These are phyloP conservation scores for Basipetospora sp. DNA, from an alignment of 2,329 filamentous ascomycete genomes.

Conservation along the genomic window DNA sequence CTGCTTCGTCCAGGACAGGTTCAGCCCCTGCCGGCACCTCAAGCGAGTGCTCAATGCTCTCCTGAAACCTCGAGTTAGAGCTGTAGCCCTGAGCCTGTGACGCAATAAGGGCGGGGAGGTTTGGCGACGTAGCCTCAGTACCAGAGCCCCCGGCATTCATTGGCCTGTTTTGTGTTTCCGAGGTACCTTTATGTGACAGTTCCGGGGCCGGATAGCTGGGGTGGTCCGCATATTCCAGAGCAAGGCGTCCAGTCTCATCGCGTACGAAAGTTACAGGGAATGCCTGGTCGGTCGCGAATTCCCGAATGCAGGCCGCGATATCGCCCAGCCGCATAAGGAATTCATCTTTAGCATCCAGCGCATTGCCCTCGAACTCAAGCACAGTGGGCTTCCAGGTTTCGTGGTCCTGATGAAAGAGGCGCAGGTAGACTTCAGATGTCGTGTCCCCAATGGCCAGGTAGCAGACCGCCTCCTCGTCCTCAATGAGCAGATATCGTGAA, in stretches of 20 bases:
- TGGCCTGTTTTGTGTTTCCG: too few relatives aligned
- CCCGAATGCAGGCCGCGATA: neutral
- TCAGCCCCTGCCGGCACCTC: too few relatives aligned
- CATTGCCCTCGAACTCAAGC: neutral
- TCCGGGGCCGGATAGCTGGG: neutral
- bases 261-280: neutral
- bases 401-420: constrained; percentile 1
- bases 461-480: constrained; percentile 8
- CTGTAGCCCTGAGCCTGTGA: too few relatives aligned
- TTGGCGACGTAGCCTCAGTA: too few relatives aligned
- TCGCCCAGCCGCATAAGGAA: constrained; percentile 2
- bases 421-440: constrained; percentile 1
- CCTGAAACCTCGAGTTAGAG: too few relatives aligned
- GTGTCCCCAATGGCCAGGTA: constrained; percentile 6
- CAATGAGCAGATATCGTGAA: constrained; percentile 7
- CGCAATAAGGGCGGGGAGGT: too few relatives aligned
- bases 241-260: neutral
- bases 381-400: constrained; percentile 3
- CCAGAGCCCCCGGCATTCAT: too few relatives aligned
- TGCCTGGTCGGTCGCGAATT: neutral
- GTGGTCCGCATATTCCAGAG: constrained; percentile 2
- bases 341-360: neutral
- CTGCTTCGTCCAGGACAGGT: too few relatives aligned
- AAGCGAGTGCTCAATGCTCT: too few relatives aligned
- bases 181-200: neutral